Evolutionary conservation across 768 basidiomycete species (phyloP).

Genomic region (Chalciporus chontae): DNA sequence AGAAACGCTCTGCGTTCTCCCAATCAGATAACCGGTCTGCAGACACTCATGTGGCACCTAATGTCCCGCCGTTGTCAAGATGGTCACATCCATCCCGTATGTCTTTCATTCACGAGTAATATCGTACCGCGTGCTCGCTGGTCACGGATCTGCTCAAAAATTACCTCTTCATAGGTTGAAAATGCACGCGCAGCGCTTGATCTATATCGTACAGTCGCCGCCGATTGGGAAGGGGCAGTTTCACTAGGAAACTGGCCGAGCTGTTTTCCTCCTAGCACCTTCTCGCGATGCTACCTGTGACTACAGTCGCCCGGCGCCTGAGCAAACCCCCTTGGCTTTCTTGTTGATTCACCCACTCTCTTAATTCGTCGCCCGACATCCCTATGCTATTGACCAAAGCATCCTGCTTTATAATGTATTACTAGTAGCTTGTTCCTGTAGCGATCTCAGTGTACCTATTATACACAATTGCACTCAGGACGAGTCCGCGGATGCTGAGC

Average conservation of each 20-base stretch:
- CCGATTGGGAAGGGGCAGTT: slow-evolving; percentile 66
- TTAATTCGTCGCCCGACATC: slow-evolving; percentile 4
- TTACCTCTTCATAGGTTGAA: slow-evolving; percentile 50
- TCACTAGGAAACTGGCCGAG: slow-evolving; percentile 68
- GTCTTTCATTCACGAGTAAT: slow-evolving; percentile 25
- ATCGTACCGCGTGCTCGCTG: slow-evolving; percentile 1
- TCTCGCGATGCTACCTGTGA: slow-evolving; percentile 74
- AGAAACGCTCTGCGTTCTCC: slow-evolving; percentile 64
- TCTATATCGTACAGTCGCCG: slow-evolving; percentile 51
- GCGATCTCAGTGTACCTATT: not conserved
- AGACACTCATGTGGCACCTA: slow-evolving; percentile 78
- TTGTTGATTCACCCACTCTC: slow-evolving; percentile 7
- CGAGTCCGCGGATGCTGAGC: not conserved
- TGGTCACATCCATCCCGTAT: slow-evolving; percentile 66
- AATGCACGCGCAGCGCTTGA: slow-evolving; percentile 64
- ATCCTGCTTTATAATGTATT: slow-evolving; percentile 23
- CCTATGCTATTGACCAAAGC: slow-evolving; percentile 5
- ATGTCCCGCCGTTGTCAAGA: slow-evolving; percentile 79
- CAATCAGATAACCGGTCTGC: slow-evolving; percentile 68
- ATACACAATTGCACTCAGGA: not conserved
- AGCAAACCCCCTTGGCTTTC: slow-evolving; percentile 10
- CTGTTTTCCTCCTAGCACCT: slow-evolving; percentile 70
- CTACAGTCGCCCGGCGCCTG: not conserved
- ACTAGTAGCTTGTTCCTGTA: slow-evolving; percentile 14
- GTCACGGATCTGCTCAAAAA: slow-evolving; percentile 11